Base-by-base conservation (phyloP, 2,329 filamentous ascomycete genomes). In the Aureobasidium lini region DNA sequence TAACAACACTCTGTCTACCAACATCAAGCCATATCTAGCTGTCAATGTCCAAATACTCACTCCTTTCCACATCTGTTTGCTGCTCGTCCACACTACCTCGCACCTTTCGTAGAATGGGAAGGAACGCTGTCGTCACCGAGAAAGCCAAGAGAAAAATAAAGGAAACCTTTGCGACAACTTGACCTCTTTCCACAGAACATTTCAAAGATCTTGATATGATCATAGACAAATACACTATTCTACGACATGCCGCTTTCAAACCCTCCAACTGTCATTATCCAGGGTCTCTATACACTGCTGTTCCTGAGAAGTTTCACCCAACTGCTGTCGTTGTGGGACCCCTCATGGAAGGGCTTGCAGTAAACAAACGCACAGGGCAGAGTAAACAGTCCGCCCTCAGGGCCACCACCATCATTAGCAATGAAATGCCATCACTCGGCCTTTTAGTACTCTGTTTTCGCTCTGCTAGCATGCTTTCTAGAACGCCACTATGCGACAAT, bases 141-240 rank as follows among this genome's bases (percentile, higher is more conserved):
- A 43, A 44, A 57, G 52, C 52, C 52, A 57, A 57, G 52, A 57
- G 40, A 57, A 57, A 57, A 57, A 57, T 37, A 32, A 57, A 57
- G 31, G n/a, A 57, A 57, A 42, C 37, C 28, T 29, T 15, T 32
- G n/a, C 37, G 50, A 43, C 50, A 43, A 16, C 50, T 42, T 54
- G 11, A 42, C 50, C n/a, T 43, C 28, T 32, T 54, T 34, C 7
- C 23, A 52, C 16, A 31, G 31, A 13, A 40, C 36, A 9, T 11
- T 40, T 28, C 11, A 16, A 16, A 11, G 23, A 9, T 11, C 13
- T 16, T 34, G 4, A 18, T 23, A 28, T 2, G 34, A 2, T 34
- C 15, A 18, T 3, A 54, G 4, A 32, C 37, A 18, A 3, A 13
- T 43, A 5, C 15, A 54, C 28, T 40, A 53, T 31, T 13, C n/a